Base-by-base conservation (phyloP, 257 asterid species). In the Ocimum tenuiflorum region DNA sequence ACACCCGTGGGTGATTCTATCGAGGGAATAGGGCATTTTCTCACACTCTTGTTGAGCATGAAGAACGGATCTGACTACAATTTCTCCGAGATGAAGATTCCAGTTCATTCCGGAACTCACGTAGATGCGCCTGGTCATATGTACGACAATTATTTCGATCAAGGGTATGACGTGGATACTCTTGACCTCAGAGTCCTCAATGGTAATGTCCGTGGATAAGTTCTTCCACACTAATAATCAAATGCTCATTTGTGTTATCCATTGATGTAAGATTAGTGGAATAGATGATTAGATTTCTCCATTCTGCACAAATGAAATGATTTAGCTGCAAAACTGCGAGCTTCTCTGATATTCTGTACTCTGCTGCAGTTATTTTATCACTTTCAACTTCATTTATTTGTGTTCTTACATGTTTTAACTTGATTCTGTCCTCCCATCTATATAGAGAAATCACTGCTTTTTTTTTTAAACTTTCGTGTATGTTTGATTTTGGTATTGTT, bases 81-180 rank as follows among this genome's bases (percentile, higher is more conserved):
- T 76, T 79, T 84, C 66, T 91, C 97, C 11, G 92, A 81, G 80
- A 13, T 91, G 82, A 81, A 71, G 74, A 3, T 91, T 11, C 77
- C 80, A 15, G 83, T 68, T 63, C 98, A 91, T 74, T 52, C 96
- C 58, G 96, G 96, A 22, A 88, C 96, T 14, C 96, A 91, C 58
- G 98, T 91, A 10, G 96, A 90, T 77, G 95, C 96, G 2, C 98
- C 98, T 2, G 95, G 98, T 0, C 96, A 91, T 75, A 46, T 83
- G 78, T 81, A 62, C 70, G 91, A 83, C 8, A 56, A 73, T 8
- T 87, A 85, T 72, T 88, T 35, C 63, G 96, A 84, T 62, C 82
- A 76, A 56, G 96, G 95, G 48, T 86, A 63, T 65, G 95, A 88
- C 77, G 91, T 91, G 61, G 96, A 91, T 60, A 68, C 77, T 61